Conservation (phyloP, 345 rosid species). For the Chamaenerion angustifolium region DNA sequence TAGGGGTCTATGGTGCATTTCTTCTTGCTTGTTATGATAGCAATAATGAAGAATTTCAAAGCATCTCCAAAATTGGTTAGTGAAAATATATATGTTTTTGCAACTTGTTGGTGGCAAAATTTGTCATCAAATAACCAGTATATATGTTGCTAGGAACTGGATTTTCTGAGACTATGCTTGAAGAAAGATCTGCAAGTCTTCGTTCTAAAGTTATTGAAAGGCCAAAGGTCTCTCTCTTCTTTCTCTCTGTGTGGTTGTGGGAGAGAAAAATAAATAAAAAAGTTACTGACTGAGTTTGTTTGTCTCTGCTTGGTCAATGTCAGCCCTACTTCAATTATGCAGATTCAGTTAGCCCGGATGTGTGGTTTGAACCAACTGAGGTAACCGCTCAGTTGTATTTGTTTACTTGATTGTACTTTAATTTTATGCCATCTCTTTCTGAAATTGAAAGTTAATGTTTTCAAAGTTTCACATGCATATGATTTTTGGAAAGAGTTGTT, state of each 20-base stretch:
- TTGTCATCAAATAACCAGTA: not conserved
- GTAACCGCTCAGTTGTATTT: conserved; percentile 20
- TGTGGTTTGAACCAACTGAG: conserved; percentile 91
- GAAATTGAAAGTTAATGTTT: no score
- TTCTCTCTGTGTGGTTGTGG: conserved; percentile 1
- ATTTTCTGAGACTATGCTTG: conserved; percentile 72
- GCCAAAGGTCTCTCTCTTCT: conserved; percentile 55
- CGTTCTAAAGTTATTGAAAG: conserved; percentile 57
- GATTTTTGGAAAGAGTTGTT: no score
- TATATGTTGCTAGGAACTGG: conserved; percentile 50
- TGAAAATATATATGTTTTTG: conserved; percentile 5
- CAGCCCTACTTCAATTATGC: conserved; percentile 70
- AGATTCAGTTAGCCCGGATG: conserved; percentile 66
- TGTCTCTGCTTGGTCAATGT: conserved; percentile 9
- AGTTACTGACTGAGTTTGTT: not conserved
- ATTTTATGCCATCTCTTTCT: no score
- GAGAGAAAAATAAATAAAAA: not conserved
- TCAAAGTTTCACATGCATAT: no score
- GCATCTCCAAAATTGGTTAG: conserved; percentile 90
- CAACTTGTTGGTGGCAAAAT: conserved; percentile 2
- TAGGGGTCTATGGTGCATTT: conserved; percentile 91
- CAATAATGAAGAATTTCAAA: conserved; percentile 73
- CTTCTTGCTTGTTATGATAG: conserved; percentile 81
- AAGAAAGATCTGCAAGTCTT: conserved; percentile 73
- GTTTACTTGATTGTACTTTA: no score